Evolutionary conservation across 2,329 filamentous ascomycete genomes (phyloP), one percentile per base, ranked within the genome.

Genomic region (Nothophaeocryptopus gaeumannii): DNA sequence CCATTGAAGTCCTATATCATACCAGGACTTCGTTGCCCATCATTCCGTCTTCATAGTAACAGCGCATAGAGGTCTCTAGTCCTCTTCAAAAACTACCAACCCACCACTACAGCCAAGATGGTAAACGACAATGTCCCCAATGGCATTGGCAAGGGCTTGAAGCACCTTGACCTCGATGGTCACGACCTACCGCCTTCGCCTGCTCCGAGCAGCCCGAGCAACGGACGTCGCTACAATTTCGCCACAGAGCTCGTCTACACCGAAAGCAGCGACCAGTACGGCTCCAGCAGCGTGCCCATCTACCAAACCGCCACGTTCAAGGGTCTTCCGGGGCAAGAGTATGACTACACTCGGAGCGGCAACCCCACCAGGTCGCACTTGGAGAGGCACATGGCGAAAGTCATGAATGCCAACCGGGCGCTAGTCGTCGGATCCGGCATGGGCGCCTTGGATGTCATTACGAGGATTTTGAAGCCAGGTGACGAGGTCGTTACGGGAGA

Each of bases 251-350:
- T 99, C 56, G 93, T 99, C 53, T 97, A 92, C 71, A 97, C 92
- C 44, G 93, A 99, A 63, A 84, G 86, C 69, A 93, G 86, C 72
- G 93, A 99, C 72, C 93, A 99, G 75, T 96, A 97, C 77, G 95
- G 95, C 67, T 83, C 93, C 50, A 96, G 89, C 62, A 97, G 91
- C 71, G 86, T 95, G 63, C 93, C 93, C 46, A 97, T 99, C 67
- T 99, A 99, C 72, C 93, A 85, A 80, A 95, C 89, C 41, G 95
- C 93, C 41, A 99, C 93, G 33, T 99, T 99, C 78, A 99, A 99
- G 75, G 93, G 97, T 32, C 66, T 66, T 9, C 89, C 89, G 53
- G 87, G 83, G 60, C 77, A 82, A 66, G 91, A 97, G 72, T 99
- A 97, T 72, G 93, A 99, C 76, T 99, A 99, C 76, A 97, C 93